Base-by-base conservation (phyloP, 2,329 filamentous ascomycete genomes). In the Penicillium digitatum region DNA sequence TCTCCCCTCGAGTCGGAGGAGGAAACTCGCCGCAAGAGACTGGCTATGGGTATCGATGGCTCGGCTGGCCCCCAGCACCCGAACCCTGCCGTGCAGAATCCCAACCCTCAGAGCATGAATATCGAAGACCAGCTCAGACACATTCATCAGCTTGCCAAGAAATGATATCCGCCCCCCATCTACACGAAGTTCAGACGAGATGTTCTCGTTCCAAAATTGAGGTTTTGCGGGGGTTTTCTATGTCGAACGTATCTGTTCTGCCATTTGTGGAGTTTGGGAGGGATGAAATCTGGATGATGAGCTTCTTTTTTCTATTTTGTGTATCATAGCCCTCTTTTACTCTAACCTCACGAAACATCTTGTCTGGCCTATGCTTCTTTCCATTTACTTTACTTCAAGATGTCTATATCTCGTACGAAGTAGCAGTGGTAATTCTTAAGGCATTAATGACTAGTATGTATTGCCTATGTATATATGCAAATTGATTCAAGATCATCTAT, bases 41-140 rank as follows among this genome's bases (percentile, higher is more conserved):
- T 87, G 16, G 89, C 89, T 22, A 73, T 79, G 24, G 64, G 80
- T 12, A 48, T 57, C 44, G 71, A 73, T 37, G 62, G 60, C 16
- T 54, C 61, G 7, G 65, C 67, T 29, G 66, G 66, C 7, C 57
- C 57, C 5, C 66, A 65, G 22, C 63, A 63, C 35, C 69, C 68
- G 5, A 64, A 66, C 16, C 62, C 69, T 43, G 68, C 69, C 5
- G 61, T 67, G 50, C 66, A 48, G 5, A 48, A 37, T 7, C 52
- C 67, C 39, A 69, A 72, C 52, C 66, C 69, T 26, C 69, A 72
- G 51, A 72, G 64, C 52, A 83, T 88, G 72, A 93, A 90, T 68
- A 86, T 95, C 35, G 88, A 94, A 69, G 90, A 95, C 71, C 90
- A 95, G 76, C 90, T 95, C 60, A 81, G 87, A 57, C 79, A 82